These are phyloP conservation scores for Epichloe uncinata DNA, from an alignment of 2,329 filamentous ascomycete species.

Conservation along the genomic window DNA sequence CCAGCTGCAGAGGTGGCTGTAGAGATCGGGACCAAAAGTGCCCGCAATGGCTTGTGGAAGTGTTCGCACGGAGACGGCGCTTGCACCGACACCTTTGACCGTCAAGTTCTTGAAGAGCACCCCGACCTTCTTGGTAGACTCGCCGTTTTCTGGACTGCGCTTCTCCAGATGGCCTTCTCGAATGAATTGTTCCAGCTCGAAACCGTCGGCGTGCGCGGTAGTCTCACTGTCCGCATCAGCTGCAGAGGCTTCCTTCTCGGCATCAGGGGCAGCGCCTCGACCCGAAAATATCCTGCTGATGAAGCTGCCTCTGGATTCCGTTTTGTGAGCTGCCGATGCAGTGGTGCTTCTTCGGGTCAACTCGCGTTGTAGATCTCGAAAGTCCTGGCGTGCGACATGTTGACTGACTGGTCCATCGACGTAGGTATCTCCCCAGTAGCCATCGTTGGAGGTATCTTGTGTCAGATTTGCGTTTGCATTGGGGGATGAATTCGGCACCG, in stretches of 20 bases:
- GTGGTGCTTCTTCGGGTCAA: constrained; percentile 10
- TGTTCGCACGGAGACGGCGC: constrained; percentile 55
- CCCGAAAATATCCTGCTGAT: constrained; percentile 1
- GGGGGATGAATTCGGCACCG: not conserved
- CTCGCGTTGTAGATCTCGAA: constrained; percentile 12
- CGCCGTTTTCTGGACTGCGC: constrained; percentile 36
- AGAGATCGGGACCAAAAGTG: constrained; percentile 71
- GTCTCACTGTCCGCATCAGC: constrained; percentile 1
- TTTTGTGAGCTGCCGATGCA: constrained; percentile 1
- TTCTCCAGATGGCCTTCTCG: constrained; percentile 65
- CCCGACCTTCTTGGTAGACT: constrained; percentile 61
- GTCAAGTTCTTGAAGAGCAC: constrained; percentile 66
- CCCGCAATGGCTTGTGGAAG: constrained; percentile 61
- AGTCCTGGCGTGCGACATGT: constrained; percentile 9
- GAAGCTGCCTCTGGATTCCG: not conserved
- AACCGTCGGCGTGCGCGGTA: constrained; percentile 35
- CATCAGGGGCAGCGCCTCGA: not conserved
- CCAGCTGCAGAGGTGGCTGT: constrained; percentile 39
- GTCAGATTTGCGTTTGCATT: not conserved
- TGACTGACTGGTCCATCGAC: constrained; percentile 10
- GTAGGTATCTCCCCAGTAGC: constrained; percentile 14
- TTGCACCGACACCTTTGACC: constrained; percentile 56
- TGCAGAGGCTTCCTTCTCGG: constrained; percentile 1
- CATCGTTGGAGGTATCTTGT: constrained; percentile 7
- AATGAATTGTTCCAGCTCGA: constrained; percentile 58